Conservation (phyloP, 495 filamentous ascomycete species). For the Parmelia sp. region DNA sequence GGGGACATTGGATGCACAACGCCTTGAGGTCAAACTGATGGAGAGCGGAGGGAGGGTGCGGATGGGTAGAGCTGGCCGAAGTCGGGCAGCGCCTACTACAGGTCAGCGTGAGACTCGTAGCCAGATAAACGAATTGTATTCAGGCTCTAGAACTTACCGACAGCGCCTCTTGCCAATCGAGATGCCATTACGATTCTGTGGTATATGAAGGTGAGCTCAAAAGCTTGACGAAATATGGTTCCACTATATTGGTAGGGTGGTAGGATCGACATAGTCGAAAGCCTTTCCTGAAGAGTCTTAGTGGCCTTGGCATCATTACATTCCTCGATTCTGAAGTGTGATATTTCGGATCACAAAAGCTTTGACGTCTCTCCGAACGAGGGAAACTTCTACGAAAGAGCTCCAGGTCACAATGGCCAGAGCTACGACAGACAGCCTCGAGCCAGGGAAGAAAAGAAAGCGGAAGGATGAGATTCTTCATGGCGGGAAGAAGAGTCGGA, state of each 20-base stretch:
- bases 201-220: conserved; percentile 1
- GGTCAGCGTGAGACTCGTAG: conserved; percentile 25
- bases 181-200: conserved; percentile 70
- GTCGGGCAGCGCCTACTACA: conserved; percentile 71
- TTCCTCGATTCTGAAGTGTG: too few species aligned
- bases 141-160: conserved; percentile 57
- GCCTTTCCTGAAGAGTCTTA: conserved; percentile 3
- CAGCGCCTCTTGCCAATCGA: conserved; percentile 83
- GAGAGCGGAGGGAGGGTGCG: conserved; percentile 67
- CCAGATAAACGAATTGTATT: conserved; percentile 14
- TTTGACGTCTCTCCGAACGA: too few species aligned
- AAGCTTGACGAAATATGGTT: neutral
- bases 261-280: too few species aligned
- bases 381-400: too few species aligned
- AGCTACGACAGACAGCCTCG: neutral
- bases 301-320: conserved; percentile 13
- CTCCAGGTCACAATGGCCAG: neutral
- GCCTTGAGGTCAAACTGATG: conserved; percentile 55
- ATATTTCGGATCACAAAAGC: too few species aligned
- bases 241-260: too few species aligned
- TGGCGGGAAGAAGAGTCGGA: conserved; percentile 38
- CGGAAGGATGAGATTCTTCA: neutral
- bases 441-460: conserved; percentile 11
- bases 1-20: conserved; percentile 70
- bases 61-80: conserved; percentile 66